These are phyloP conservation scores for Eleusine indica DNA, from an alignment of 176 grass and related monocot genomes.

Conservation along the genomic window DNA sequence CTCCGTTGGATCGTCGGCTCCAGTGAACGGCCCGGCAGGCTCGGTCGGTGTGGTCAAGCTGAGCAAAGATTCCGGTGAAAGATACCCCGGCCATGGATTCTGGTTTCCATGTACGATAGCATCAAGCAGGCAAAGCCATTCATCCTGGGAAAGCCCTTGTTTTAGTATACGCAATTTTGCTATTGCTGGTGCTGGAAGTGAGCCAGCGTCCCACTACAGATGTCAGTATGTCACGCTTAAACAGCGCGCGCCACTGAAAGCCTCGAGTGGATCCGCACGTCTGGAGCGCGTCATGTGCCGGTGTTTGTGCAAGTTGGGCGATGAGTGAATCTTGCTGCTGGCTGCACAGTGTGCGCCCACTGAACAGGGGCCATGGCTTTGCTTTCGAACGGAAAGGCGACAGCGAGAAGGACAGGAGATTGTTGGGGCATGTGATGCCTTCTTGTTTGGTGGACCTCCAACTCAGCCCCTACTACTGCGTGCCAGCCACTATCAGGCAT, in stretches of 20 bases:
- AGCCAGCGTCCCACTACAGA: conserved; percentile 1
- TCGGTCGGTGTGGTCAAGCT: not conserved
- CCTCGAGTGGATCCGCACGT: conserved; percentile 32
- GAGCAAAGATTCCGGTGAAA: conserved; percentile 8
- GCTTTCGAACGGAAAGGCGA: conserved; percentile 18
- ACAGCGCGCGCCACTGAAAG: conserved; percentile 31
- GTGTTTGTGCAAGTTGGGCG: conserved; percentile 26
- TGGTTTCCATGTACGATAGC: not conserved
- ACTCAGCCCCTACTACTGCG: conserved; percentile 44
- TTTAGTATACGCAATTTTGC: not conserved
- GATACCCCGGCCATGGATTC: not conserved
- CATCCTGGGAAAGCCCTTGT: conserved; percentile 8
- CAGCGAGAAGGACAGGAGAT: conserved; percentile 31
- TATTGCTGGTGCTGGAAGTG: not conserved
- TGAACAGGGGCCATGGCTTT: conserved; percentile 13
- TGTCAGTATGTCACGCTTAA: not conserved
- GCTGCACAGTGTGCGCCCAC: conserved; percentile 32
- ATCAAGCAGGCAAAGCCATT: not conserved
- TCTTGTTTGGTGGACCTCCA: conserved; percentile 43
- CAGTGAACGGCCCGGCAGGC: not conserved
- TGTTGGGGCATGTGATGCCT: conserved; percentile 50
- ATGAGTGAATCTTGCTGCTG: conserved; percentile 31
- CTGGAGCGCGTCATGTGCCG: conserved; percentile 20
- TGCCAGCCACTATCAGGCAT: conserved; percentile 42
- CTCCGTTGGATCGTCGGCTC: conserved; percentile 7